Evolutionary conservation across 192 early-diverging fungal genomes (phyloP).

Genomic region (Cetraspora pellucida): DNA sequence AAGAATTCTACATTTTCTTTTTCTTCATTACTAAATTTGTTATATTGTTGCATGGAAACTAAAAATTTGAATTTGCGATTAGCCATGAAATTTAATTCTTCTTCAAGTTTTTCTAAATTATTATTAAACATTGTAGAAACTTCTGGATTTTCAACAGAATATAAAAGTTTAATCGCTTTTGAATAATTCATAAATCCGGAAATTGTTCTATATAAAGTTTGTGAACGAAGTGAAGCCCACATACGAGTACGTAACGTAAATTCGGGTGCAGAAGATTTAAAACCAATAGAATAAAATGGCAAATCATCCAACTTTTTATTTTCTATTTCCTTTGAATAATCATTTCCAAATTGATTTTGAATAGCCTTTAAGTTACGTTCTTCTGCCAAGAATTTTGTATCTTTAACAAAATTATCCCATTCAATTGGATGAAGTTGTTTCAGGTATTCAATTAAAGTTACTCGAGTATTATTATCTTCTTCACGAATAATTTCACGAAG

Average conservation of each 20-base stretch:
- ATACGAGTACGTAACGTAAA: constrained; percentile 84
- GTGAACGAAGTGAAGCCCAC: constrained; percentile 84
- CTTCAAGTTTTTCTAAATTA: constrained; percentile 67
- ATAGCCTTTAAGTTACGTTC: neutral
- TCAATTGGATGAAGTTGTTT: constrained; percentile 79
- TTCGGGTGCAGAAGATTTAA: constrained; percentile 79
- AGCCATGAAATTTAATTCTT: constrained; percentile 68
- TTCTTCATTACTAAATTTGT: constrained; percentile 78
- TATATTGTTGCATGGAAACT: constrained; percentile 82
- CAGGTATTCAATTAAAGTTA: constrained; percentile 80
- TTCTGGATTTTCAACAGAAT: constrained; percentile 81
- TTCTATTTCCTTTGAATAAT: constrained; percentile 53
- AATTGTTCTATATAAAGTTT: constrained; percentile 85
- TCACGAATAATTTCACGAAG: constrained; percentile 84
- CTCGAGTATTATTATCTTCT: constrained; percentile 76
- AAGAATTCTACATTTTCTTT: constrained; percentile 76
- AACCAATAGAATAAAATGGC: constrained; percentile 80
- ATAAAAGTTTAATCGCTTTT: constrained; percentile 80
- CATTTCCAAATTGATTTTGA: constrained; percentile 23
- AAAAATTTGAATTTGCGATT: constrained; percentile 83
- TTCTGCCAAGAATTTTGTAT: constrained; percentile 75
- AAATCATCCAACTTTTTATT: constrained; percentile 77
- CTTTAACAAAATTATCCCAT: constrained; percentile 91
- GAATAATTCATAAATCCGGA: constrained; percentile 88
- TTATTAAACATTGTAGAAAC: constrained; percentile 65